These are phyloP conservation scores for Vitis hybrid DNA, from an alignment of 177 flowering plant genomes.

Conservation along the genomic window DNA sequence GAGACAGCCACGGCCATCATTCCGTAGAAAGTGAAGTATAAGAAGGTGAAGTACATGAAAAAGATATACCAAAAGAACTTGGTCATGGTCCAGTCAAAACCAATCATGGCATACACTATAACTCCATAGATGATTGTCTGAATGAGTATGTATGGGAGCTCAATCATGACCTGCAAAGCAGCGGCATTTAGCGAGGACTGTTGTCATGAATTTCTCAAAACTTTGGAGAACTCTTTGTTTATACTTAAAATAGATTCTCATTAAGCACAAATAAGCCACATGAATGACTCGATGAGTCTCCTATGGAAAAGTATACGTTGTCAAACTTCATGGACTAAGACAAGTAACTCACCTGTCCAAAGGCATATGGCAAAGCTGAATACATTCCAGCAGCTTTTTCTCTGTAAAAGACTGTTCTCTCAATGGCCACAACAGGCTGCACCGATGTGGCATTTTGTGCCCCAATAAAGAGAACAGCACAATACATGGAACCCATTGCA, in stretches of 20 bases:
- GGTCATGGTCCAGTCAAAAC: slow-evolving; percentile 65
- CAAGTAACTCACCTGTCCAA: slow-evolving; percentile 61
- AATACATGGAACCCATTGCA: slow-evolving; percentile 85
- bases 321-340: background rate
- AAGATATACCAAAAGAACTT: slow-evolving; percentile 81
- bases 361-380: slow-evolving; percentile 84
- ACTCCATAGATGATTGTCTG: slow-evolving; percentile 60
- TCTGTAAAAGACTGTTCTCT: slow-evolving; percentile 85
- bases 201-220: background rate
- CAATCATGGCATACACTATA: slow-evolving; percentile 78
- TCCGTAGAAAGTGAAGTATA: slow-evolving; percentile 82
- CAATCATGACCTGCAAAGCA: slow-evolving; percentile 53
- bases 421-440: slow-evolving; percentile 79
- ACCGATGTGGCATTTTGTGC: slow-evolving; percentile 63
- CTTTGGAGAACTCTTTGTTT: background rate
- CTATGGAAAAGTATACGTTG: too few relatives aligned
- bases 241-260: too few relatives aligned
- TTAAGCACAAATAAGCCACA: too few relatives aligned
- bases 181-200: background rate
- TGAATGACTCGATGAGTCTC: too few relatives aligned
- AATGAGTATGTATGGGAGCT: slow-evolving; percentile 60
- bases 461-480: slow-evolving; percentile 78
- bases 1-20: slow-evolving; percentile 84
- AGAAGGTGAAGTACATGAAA: slow-evolving; percentile 67
- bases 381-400: slow-evolving; percentile 94